Evolutionary conservation across 371 early-diverging fungal species (phyloP), one percentile per base, ranked within the genome.

Genomic region (Polyrhizophydium stewartii): DNA sequence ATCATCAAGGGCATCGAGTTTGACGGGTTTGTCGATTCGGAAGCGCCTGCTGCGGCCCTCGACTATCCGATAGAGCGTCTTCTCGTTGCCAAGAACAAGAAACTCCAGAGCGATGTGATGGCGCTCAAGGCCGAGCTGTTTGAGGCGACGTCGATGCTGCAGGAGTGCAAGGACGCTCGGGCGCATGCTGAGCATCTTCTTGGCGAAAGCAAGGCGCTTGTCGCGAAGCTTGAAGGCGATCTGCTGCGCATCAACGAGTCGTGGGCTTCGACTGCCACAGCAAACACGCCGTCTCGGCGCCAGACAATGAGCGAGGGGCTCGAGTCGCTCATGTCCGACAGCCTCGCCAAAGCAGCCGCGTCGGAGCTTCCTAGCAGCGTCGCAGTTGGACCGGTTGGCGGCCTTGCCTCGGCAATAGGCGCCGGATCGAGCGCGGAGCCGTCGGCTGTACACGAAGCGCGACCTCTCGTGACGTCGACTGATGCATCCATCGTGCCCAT

Each of bases 1-100:
- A 82, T 94, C 35, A 82, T 94, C 74, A 92, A 92, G 79, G 66
- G 58, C 31, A 62, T 69, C 31, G 73, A 65, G 55, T 65, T 55
- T 52, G 65, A 60, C 28, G 60, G 65, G 38, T 22, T 59, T 2
- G 56, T 47, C 13, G 32, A 27, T 12, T 33, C 45, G 17, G 55
- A 52, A 10, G 24, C 24, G 5, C 12, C 25, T 10, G 51, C 27
- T 28, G 22, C 24, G 12, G 13, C 30, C 3, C 33, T 16, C 12
- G 68, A 70, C 52, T 62, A 63, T 31, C 67, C 86, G 19, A 64
- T 92, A 21, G 92, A 92, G 68, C 79, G 83, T 22, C 82, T 87
- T 30, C 61, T 92, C 56, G 84, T 91, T 76, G 85, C 85, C n/a
- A 90, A 91, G 69, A 92, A 89, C 78, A 90, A 89, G 69, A 77